Evolutionary conservation across 345 rosid species (phyloP), one percentile per base, ranked within the genome.

Genomic region (Mallotus nudiflorus): DNA sequence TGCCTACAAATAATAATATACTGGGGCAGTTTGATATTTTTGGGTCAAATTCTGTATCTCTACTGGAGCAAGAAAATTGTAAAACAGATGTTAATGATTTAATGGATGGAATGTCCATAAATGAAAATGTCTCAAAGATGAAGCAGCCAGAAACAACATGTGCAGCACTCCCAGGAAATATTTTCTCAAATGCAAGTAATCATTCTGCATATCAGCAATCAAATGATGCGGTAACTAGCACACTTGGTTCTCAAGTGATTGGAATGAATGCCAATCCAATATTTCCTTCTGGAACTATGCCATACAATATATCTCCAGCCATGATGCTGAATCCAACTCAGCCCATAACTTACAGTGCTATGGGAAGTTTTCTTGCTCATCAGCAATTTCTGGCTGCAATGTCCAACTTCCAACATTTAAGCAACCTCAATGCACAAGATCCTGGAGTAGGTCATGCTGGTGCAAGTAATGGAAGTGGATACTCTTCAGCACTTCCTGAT

Each of bases 371-470:
- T 70, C 67, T 90, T 77, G 84, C 89, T 72, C 98, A 90, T 71
- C 98, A 92, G 77, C 97, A 92, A 66, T 80, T 86, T 68, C 91
- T 94, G 55, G 90, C 97, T 24, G 74, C 89, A 59, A 80, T 88
- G 81, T 76, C 97, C 53, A 91, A 81, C 80, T 82, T 91, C 70
- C 97, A 87, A 80, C 92, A 86, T 66, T 73, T 88, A 74, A 87
- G 84, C 28, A 86, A 82, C 78, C 28, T 86, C 83, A 88, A 84
- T 77, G 56, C 80, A 42, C 95, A 82, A 64, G 82, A 85, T 78
- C 59, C 73, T 50, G 72, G 85, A 54, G 78, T 54, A 56, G 77
- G 66, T 80, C 77, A 71, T 62, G 76, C 67, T 58, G 46, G 53
- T 75, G 85, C 82, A 61, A 67, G 70, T 65, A 69, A 64, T 28